These are phyloP conservation scores for Cymodocea nodosa DNA, from an alignment of 116 monocot species.

Conservation along the genomic window DNA sequence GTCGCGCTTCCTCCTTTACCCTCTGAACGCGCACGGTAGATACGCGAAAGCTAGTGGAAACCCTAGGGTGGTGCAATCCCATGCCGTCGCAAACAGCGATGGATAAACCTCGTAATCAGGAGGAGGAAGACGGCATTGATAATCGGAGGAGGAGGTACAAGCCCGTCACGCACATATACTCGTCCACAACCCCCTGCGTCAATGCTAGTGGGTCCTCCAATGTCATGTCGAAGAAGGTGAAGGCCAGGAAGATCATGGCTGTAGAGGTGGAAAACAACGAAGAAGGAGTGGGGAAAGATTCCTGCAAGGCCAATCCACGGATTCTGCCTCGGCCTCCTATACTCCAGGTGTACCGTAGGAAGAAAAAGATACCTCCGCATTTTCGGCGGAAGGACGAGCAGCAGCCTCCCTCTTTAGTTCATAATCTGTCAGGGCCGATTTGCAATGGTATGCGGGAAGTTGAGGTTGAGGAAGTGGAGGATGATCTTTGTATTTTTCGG, in stretches of 20 bases:
- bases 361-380: constrained; percentile 10
- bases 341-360: constrained; percentile 30
- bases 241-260: constrained; percentile 21
- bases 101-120: constrained; percentile 7
- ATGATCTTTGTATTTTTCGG: background rate
- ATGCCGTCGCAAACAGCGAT: too few relatives aligned
- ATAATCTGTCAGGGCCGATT: too few relatives aligned
- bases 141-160: constrained; percentile 39
- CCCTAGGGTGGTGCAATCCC: too few relatives aligned
- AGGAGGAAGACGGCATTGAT: constrained; percentile 19
- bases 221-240: constrained; percentile 65
- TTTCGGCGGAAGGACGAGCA: background rate
- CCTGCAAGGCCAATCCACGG: too few relatives aligned
- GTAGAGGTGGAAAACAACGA: constrained; percentile 1
- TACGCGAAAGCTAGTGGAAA: too few relatives aligned
- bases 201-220: constrained; percentile 43
- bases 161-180: constrained; percentile 50
- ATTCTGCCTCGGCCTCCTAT: too few relatives aligned
- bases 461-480: constrained; percentile 4
- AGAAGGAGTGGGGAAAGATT: too few relatives aligned
- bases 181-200: constrained; percentile 49
- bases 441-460: background rate
- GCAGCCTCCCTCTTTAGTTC: too few relatives aligned
- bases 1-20: too few relatives aligned
- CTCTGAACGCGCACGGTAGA: too few relatives aligned